Percentiles rank a stretch among this genome's conserved stretches.
Conservation (phyloP, 768 basidiomycete genomes). For the Auricularia sp. region DNA sequence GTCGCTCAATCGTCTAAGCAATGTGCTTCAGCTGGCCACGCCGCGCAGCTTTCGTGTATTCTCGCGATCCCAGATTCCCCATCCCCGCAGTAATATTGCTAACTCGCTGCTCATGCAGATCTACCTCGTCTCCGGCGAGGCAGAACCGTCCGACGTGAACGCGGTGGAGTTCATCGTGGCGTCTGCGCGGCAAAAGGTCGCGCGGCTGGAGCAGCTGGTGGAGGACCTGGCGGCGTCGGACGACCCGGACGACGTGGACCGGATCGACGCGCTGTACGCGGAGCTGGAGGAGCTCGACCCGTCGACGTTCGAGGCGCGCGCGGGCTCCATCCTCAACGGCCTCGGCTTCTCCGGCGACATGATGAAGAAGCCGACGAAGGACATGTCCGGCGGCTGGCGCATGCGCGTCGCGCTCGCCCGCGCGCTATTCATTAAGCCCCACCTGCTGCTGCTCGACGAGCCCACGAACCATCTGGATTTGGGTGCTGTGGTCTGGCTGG, state of each 20-base stretch:
- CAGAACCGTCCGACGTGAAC: slow-evolving; percentile 89
- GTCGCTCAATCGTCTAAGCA: no score
- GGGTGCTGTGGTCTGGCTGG: slow-evolving; percentile 97
- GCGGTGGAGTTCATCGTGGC: slow-evolving; percentile 96
- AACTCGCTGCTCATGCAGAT: slow-evolving; percentile 32
- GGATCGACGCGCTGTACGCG: slow-evolving; percentile 78
- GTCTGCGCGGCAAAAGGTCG: slow-evolving; percentile 88
- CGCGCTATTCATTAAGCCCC: slow-evolving; percentile 93
- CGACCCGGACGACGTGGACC: slow-evolving; percentile 74
- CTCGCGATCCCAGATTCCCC: no score
- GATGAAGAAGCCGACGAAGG: slow-evolving; percentile 96
- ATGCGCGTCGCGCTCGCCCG: slow-evolving; percentile 97
- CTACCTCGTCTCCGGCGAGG: slow-evolving; percentile 93
- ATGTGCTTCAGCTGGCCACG: no score
- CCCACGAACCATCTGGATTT: slow-evolving; percentile 83
- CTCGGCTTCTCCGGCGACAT: slow-evolving; percentile 82
- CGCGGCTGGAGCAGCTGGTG: slow-evolving; percentile 83
- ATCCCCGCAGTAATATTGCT: no score
- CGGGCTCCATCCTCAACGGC: slow-evolving; percentile 93
- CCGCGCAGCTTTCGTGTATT: no score
- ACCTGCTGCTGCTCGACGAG: slow-evolving; percentile 89
- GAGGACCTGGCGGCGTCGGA: slow-evolving; percentile 90
- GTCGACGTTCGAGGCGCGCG: slow-evolving; percentile 89
- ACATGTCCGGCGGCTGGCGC: slow-evolving; percentile 99
- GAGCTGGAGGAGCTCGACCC: slow-evolving; percentile 97